phyloP scores from a whole-genome alignment of 306 rosid species.

The Gynostemma pentaphyllum region DNA sequence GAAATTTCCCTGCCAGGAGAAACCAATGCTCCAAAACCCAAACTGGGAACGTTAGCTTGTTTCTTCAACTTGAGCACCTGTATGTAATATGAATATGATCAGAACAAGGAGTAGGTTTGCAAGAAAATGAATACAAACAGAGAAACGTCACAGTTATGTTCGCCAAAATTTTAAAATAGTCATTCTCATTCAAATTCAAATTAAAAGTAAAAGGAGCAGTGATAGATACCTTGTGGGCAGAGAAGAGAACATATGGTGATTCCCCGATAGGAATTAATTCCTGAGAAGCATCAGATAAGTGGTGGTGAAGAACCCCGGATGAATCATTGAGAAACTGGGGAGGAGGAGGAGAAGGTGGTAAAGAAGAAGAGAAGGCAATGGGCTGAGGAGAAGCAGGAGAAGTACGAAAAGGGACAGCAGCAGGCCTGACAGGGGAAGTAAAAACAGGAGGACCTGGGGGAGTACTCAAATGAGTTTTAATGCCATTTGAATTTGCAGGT shows the following conservation, averaged over 20 bases:
- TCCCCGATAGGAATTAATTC: slow-evolving; percentile 35
- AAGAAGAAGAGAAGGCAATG: slow-evolving; percentile 55
- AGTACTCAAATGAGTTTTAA: slow-evolving; percentile 66
- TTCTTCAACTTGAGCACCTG: slow-evolving; percentile 85
- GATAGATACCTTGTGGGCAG: slow-evolving; percentile 67
- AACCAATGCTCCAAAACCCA: slow-evolving; percentile 96
- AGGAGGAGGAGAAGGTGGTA: slow-evolving; percentile 56
- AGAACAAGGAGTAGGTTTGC: slow-evolving; percentile 1
- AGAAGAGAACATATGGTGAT: slow-evolving; percentile 69
- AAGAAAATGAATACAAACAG: neutral
- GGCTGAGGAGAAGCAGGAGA: slow-evolving; percentile 97
- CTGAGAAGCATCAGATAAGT: slow-evolving; percentile 37
- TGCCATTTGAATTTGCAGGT: slow-evolving; percentile 65
- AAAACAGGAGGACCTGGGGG: slow-evolving; percentile 99
- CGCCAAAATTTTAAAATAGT: no score
- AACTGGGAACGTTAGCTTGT: slow-evolving; percentile 82
- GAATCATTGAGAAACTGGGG: slow-evolving; percentile 49
- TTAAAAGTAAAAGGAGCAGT: neutral
- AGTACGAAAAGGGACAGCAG: slow-evolving; percentile 86
- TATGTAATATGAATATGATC: slow-evolving; percentile 11
- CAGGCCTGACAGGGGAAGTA: slow-evolving; percentile 85
- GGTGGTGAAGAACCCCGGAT: slow-evolving; percentile 45
- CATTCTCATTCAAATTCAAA: no score
- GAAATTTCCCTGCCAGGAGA: slow-evolving; percentile 85
- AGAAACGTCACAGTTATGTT: no score